Evolutionary conservation across 2,329 filamentous ascomycete species (phyloP).

Genomic region (Colletotrichum cereale): DNA sequence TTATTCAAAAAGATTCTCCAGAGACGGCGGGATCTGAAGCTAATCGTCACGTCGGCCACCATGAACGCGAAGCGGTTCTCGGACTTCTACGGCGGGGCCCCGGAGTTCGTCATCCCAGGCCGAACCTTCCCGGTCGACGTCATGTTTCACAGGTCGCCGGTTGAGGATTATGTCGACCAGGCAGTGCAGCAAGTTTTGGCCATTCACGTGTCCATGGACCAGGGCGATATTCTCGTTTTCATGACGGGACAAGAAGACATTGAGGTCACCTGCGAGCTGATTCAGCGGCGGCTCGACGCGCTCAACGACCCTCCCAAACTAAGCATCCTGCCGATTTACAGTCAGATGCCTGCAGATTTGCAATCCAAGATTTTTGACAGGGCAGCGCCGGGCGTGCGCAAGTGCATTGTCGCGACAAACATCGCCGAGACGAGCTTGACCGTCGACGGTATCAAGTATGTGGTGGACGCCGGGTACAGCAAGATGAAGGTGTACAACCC

Average conservation of each 20-base stretch:
- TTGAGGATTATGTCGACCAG: conserved; percentile 97
- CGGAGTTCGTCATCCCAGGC: conserved; percentile 96
- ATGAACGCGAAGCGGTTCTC: conserved; percentile 99
- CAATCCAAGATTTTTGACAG: conserved; percentile 98
- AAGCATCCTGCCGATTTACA: conserved; percentile 97
- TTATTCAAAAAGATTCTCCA: conserved; percentile 97
- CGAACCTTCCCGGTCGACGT: conserved; percentile 97
- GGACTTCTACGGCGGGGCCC: conserved; percentile 94
- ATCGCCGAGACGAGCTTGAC: conserved; percentile 98
- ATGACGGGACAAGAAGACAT: conserved; percentile 99
- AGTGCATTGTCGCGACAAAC: conserved; percentile 98
- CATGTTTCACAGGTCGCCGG: conserved; percentile 93
- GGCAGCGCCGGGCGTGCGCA: conserved; percentile 89
- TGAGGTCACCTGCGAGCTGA: conserved; percentile 92
- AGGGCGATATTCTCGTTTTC: conserved; percentile 95
- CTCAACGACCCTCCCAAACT: conserved; percentile 96
- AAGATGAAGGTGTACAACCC: conserved; percentile 99
- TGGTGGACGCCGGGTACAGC: conserved; percentile 95
- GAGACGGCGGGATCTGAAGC: conserved; percentile 88
- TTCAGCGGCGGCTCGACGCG: conserved; percentile 87
- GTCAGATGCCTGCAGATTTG: conserved; percentile 98
- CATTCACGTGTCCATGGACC: conserved; percentile 94
- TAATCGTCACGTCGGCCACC: conserved; percentile 97
- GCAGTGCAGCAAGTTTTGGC: conserved; percentile 95
- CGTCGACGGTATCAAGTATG: conserved; percentile 99